Conservation (phyloP, 129 eudicot species). For the Lonicera japonica region DNA sequence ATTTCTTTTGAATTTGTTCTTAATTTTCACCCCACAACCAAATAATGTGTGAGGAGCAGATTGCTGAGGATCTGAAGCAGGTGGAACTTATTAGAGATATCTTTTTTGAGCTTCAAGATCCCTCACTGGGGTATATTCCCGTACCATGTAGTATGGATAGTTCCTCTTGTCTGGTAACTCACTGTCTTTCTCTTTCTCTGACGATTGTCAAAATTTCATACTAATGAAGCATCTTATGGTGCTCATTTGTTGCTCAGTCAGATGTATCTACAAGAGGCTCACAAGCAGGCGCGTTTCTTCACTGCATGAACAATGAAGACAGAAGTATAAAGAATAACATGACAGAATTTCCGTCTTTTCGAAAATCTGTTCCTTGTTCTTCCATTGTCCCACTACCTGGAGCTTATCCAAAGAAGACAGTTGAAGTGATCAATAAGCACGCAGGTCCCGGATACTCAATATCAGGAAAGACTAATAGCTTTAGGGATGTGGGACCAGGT, state of each 20-base stretch:
- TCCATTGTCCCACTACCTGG: slow-evolving; percentile 15
- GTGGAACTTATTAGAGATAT: slow-evolving; percentile 44
- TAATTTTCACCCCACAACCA: neutral
- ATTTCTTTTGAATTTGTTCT: neutral
- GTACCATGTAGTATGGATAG: slow-evolving; percentile 16
- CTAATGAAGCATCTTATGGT: slow-evolving; percentile 12
- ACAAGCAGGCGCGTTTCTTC: slow-evolving; percentile 25
- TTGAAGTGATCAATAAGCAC: slow-evolving; percentile 16
- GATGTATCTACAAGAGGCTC: slow-evolving; percentile 41
- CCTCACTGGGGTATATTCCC: slow-evolving; percentile 20
- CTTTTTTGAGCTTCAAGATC: slow-evolving; percentile 45
- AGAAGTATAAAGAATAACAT: slow-evolving; percentile 18
- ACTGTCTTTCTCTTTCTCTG: slow-evolving; percentile 14
- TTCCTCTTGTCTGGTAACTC: slow-evolving; percentile 51
- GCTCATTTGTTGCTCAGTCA: slow-evolving; percentile 47
- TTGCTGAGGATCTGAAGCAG: slow-evolving; percentile 56
- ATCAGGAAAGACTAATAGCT: slow-evolving; percentile 9
- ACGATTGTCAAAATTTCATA: slow-evolving; percentile 2
- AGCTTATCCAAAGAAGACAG: slow-evolving; percentile 15
- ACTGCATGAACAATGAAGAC: slow-evolving; percentile 14
- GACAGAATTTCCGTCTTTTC: slow-evolving; percentile 19
- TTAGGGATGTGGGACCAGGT: slow-evolving; percentile 8
- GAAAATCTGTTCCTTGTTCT: slow-evolving; percentile 20
- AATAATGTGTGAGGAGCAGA: slow-evolving; percentile 26
- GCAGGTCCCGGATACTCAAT: no score